phyloP scores from a whole-genome alignment of 495 filamentous ascomycete genomes.

The Xylaria acuta region DNA sequence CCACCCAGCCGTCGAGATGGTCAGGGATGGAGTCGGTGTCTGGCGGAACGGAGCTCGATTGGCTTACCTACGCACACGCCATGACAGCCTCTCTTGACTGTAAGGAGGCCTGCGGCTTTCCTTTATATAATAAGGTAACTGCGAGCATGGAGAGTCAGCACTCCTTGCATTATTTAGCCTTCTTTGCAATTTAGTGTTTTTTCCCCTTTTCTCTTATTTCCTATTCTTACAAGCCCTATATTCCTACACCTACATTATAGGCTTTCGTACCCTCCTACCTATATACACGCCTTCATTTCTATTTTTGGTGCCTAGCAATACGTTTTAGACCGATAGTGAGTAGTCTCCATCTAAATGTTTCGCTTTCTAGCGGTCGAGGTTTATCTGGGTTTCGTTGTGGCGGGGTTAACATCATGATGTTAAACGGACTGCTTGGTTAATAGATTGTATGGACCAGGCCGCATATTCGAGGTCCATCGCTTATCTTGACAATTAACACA shows the following conservation, averaged over 20 bases:
- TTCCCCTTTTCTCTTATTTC: background rate
- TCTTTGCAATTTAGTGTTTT: background rate
- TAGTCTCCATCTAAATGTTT: background rate
- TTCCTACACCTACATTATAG: background rate
- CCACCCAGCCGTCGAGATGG: constrained; percentile 23
- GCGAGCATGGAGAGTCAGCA: constrained; percentile 9
- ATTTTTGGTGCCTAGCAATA: background rate
- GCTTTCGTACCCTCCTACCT: background rate
- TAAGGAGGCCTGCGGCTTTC: background rate
- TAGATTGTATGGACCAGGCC: background rate
- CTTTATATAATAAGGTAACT: background rate
- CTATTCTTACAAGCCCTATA: background rate
- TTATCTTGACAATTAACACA: background rate
- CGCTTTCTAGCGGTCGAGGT: background rate
- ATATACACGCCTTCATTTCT: background rate
- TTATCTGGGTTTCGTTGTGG: background rate
- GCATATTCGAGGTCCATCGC: background rate
- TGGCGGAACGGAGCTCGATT: constrained; percentile 22
- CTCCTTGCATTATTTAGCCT: background rate
- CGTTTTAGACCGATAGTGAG: background rate
- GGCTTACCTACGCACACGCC: constrained; percentile 16
- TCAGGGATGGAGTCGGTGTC: constrained; percentile 28
- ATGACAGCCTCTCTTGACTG: constrained; percentile 24
- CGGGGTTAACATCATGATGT: background rate
- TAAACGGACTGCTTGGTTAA: background rate